Base-by-base conservation (phyloP, 495 filamentous ascomycete species). In the Cetradonia linearis region DNA sequence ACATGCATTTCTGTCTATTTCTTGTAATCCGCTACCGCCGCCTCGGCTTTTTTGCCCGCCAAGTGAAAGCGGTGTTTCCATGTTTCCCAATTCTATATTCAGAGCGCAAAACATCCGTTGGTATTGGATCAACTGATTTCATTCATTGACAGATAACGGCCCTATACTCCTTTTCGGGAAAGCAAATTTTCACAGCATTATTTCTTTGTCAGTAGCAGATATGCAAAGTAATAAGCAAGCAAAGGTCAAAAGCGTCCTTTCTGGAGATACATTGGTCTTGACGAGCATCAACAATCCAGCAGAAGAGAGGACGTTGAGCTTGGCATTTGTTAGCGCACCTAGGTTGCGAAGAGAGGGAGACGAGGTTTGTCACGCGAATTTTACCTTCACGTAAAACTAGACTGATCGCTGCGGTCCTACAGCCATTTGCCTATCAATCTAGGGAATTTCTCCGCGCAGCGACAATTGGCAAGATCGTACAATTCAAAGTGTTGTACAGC, bases 181-280 rank as follows among this genome's bases (percentile, higher is more conserved):
- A n/a, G 10, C 13, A 6, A 31, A 11, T 20, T 4, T 36, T 30
- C 13, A 11, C 13, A 46, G 20, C 20, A 10, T 3, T 25, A 23
- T 46, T 10, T 44, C 42, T 20, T 44, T 9, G 31, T 11, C 30
- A 20, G 5, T 16, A 4, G n/a, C n/a, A n/a, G 55, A 31, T 8
- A 68, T 65, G 65, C 60, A 34, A 54, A 25, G 65, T 9, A 57
- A 65, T 18, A 66, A 77, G 58, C 77, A 81, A 76, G 93, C 86
- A 66, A 91, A 86, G 66, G 91, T 97, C 68, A 99, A 99, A 79
- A 86, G 83, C 58, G 91, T 93, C 50, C 76, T 91, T 62, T 96
- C 91, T 62, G 94, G 94, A 59, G 94, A 97, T 76, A 95, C 89
- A 14, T 72, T 97, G 30, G 77, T 96, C 61, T 77, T 97, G 66